phyloP scores from a whole-genome alignment of 192 early-diverging fungal genomes.

The Haplosporangium gracile region DNA sequence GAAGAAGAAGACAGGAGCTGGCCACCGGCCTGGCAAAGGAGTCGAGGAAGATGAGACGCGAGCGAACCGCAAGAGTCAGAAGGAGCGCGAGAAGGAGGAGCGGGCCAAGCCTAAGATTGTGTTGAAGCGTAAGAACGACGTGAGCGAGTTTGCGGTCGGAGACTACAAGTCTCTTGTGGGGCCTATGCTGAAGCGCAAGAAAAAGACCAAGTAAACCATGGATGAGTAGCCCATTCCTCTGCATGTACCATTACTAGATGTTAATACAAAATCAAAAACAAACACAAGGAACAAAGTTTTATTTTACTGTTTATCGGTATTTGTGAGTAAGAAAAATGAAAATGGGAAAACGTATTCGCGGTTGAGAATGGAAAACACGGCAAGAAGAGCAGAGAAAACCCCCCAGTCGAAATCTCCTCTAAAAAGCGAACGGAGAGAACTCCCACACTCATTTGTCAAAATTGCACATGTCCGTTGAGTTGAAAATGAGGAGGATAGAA shows the following conservation, averaged over 20 bases:
- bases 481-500: background rate
- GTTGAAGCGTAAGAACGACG: conserved; percentile 52
- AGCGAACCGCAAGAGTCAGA: conserved; percentile 37
- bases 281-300: background rate
- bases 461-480: background rate
- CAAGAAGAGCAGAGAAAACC: background rate
- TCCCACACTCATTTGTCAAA: too few species aligned
- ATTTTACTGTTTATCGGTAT: too few species aligned
- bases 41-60: conserved; percentile 36
- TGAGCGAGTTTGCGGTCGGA: conserved; percentile 59
- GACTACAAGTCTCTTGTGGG: conserved; percentile 54
- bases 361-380: background rate
- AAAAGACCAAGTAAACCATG: conserved; percentile 29
- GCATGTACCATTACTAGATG: background rate
- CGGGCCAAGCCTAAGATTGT: conserved; percentile 46
- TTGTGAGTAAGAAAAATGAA: background rate
- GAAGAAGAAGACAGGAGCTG: conserved; percentile 41
- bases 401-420: too few species aligned
- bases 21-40: conserved; percentile 8
- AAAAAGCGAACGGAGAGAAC: too few species aligned
- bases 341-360: background rate
- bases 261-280: background rate
- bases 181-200: conserved; percentile 54
- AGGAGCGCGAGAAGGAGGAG: conserved; percentile 48
- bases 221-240: background rate